Evolutionary conservation across 176 grass and related monocot genomes (phyloP).

Genomic region (Carex myosuroides): DNA sequence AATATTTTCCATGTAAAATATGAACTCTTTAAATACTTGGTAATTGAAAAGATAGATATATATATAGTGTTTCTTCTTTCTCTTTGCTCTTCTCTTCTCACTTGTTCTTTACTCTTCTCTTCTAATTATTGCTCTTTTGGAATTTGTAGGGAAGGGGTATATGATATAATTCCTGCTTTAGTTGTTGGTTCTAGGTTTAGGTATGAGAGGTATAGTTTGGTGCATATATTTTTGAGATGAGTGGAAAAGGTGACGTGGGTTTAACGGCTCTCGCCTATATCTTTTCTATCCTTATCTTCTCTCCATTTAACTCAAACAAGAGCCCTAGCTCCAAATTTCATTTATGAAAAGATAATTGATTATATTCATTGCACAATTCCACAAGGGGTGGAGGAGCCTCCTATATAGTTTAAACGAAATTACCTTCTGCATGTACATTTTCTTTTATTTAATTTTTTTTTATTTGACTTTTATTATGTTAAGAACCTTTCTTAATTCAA

Average conservation of each 20-base stretch:
- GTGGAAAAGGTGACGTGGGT: conserved; percentile 38
- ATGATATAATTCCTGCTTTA: not conserved
- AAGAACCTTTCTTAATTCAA: no score
- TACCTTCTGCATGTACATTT: no score
- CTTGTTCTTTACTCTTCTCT: not conserved
- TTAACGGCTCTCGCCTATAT: conserved; percentile 30
- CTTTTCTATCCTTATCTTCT: not conserved
- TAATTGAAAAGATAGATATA: not conserved
- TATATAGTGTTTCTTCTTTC: not conserved
- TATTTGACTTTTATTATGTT: no score
- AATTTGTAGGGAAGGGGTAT: not conserved
- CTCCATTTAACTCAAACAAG: not conserved
- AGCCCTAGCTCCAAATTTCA: conserved; percentile 7
- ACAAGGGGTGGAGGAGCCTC: no score
- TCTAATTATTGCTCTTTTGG: conserved; percentile 8
- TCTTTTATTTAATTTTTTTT: no score
- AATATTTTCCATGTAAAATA: not conserved
- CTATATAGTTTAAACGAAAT: no score
- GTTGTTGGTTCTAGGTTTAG: conserved; percentile 18
- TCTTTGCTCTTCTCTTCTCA: not conserved
- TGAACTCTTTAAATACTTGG: not conserved
- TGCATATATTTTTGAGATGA: conserved; percentile 15
- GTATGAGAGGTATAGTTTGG: not conserved
- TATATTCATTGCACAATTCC: no score
- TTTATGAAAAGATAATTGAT: not conserved